Base-by-base conservation (phyloP, 768 basidiomycete species). In the Termitomyces sp. region DNA sequence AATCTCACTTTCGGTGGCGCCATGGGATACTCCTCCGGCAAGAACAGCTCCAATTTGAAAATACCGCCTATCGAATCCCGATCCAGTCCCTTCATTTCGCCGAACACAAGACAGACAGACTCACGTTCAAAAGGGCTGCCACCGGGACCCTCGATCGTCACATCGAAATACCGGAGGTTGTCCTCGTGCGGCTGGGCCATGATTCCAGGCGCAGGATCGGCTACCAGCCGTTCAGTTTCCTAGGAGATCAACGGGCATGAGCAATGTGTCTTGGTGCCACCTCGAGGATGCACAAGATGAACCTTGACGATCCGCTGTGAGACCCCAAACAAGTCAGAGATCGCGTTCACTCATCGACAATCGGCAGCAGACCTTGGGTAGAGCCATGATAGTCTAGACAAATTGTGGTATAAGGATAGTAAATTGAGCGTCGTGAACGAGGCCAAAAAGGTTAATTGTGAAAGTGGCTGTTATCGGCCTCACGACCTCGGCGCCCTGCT, bases 1-100 rank as follows among this genome's bases (percentile, higher is more conserved):
- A 96, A 98, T 66, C 96, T 84, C 60, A 99, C 97, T 78, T 99
- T 99, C 24, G 97, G 97, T 0, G 97, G 96, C 54, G 91, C 92
- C 97, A 99, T 99, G 1, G 97, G 97, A 77, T 99, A 99, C 75
- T 98, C 97, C 75, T 98, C 97, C 4, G 97, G 97, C 32, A 99
- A 81, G 79, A 98, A 99, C 48, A 99, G 81, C 75, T 99, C 97
- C n/a, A 98, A 83, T 68, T 89, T 91, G 79, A 98, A 98, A 20
- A 91, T 80, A 22, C 96, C 97, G 68, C 89, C 96, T 97, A 61
- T 12, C 57, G 53, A 33, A 35, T 38, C 3, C 18, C 28, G 16
- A 44, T 38, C 48, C 36, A 38, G n/a, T 8, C 56, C 63, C 33
- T n/a, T 54, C 45, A 20, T n/a, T 48, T 24, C 35, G 35, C 18